Conservation (phyloP, 495 filamentous ascomycete species). For the Penicillium riverlandense region DNA sequence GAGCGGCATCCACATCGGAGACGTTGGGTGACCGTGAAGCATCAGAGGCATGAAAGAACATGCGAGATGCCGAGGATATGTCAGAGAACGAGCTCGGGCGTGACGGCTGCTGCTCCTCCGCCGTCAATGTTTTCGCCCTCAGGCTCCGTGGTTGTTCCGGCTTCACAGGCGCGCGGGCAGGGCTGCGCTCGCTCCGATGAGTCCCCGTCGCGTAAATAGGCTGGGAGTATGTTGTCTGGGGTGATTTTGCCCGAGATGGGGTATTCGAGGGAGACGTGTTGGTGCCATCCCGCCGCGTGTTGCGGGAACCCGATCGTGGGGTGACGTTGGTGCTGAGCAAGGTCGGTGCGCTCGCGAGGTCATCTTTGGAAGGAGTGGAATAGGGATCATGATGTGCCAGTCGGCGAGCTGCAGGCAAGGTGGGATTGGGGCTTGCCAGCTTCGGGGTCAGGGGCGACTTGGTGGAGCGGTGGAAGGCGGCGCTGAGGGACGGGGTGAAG, state of each 20-base stretch:
- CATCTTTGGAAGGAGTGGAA: constrained; percentile 29
- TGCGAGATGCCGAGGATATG: constrained; percentile 33
- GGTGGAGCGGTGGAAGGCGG: constrained; percentile 33
- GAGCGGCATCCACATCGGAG: constrained; percentile 18
- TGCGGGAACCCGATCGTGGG: constrained; percentile 62
- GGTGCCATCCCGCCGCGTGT: constrained; percentile 56
- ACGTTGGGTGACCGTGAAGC: constrained; percentile 36
- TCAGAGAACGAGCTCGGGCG: constrained; percentile 29
- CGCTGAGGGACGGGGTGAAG: constrained; percentile 43
- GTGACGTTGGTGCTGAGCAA: constrained; percentile 63
- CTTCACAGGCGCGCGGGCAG: constrained; percentile 24
- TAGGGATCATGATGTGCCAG: constrained; percentile 29
- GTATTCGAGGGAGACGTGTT: constrained; percentile 54
- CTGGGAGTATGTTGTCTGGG: constrained; percentile 24
- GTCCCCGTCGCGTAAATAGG: constrained; percentile 15
- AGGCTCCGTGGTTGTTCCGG: constrained; percentile 23
- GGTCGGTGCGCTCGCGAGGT: constrained; percentile 40
- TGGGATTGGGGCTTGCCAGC: constrained; percentile 33
- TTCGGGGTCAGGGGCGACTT: constrained; percentile 44
- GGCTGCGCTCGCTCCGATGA: constrained; percentile 32
- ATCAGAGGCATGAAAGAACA: constrained; percentile 74
- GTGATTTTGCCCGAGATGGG: constrained; percentile 30
- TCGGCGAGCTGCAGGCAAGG: constrained; percentile 26
- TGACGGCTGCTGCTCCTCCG: constrained; percentile 19
- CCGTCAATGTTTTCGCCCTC: constrained; percentile 29